Evolutionary conservation across 768 basidiomycete genomes (phyloP), one percentile per base, ranked within the genome.

Genomic region (Fomitopsis pulvina): DNA sequence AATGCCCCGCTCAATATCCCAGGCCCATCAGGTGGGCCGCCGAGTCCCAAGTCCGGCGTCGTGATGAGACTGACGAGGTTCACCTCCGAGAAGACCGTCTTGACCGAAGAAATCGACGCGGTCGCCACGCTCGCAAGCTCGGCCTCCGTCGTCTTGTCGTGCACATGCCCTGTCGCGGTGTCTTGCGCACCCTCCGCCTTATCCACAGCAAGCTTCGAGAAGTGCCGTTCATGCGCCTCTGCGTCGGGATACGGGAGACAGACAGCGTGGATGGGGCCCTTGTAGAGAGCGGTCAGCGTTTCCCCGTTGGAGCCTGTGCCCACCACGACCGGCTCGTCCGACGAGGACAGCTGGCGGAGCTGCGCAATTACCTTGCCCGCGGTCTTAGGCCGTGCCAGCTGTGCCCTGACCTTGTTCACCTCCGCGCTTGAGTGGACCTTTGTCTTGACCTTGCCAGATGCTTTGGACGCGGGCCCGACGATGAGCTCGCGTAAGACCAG

Each of bases 321-420:
- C 25, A 47, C 56, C 2, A 56, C 54, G 16, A 55, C 51, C 8
- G 64, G 57, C 11, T 60, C 66, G 45, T 72, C 73, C 8, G 70
- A 63, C 3, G 73, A 68, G n/a, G 89, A 78, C 34, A 91, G 71
- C 7, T 68, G 57, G 34, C 77, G 80, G 12, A 92, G 73, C 42
- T 89, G 80, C n/a, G 76, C 71, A 53, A 91, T 87, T 51, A 92
- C 71, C 58, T 76, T 80, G 62, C 79, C 79, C 20, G 87, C 88
- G 12, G 75, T 69, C 63, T 84, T 83, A 18, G 84, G 79, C 39
- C 83, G 61, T 53, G 79, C 68, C 24, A 92, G 78, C 62, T 82
- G 76, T 1, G 80, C 68, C 63, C 87, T 90, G 59, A 87, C 72
- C 57, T 80, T 83, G 56, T 68, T 74, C 21, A 89, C 52, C 52